Conservation (phyloP, 2,329 filamentous ascomycete genomes). For the Aspergillus unguis region DNA sequence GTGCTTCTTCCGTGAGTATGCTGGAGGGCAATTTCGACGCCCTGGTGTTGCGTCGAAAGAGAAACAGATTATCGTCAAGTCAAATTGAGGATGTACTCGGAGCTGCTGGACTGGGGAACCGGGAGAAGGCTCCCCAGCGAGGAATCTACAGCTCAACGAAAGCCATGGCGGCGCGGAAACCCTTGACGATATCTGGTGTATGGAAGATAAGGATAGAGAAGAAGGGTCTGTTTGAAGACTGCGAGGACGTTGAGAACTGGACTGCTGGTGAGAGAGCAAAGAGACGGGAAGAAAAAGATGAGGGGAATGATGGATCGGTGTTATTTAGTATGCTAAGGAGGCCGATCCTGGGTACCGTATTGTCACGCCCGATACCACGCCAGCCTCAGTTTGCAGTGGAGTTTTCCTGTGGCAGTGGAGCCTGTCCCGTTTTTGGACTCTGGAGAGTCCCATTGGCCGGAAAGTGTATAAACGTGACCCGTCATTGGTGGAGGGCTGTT, state of each 20-base stretch:
- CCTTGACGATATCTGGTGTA: conserved; percentile 66
- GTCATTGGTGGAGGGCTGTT: conserved; percentile 28
- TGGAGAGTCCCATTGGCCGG: conserved; percentile 22
- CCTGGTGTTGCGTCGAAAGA: conserved; percentile 46
- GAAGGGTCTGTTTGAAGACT: conserved; percentile 11
- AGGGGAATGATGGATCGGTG: conserved; percentile 21
- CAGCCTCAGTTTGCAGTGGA: conserved; percentile 20
- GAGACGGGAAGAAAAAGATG: conserved; percentile 14
- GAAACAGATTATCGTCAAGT: conserved; percentile 53
- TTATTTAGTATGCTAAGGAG: background rate
- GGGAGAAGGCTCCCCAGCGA: conserved; percentile 65
- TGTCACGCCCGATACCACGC: conserved; percentile 7
- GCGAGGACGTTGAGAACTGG: conserved; percentile 6
- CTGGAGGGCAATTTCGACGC: conserved; percentile 62
- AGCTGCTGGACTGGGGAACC: conserved; percentile 83
- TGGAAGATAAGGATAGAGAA: conserved; percentile 18
- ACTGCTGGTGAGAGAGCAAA: conserved; percentile 16
- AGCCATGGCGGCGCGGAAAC: conserved; percentile 65
- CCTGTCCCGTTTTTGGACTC: conserved; percentile 15
- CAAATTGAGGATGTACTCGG: conserved; percentile 61
- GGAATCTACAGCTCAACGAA: conserved; percentile 89
- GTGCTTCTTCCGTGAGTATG: conserved; percentile 40
- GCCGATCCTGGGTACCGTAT: conserved; percentile 12
- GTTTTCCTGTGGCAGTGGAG: conserved; percentile 25
- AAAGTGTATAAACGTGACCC: conserved; percentile 11